Conservation (phyloP, 2,329 filamentous ascomycete species). For the Cladosporium cucumerinum region DNA sequence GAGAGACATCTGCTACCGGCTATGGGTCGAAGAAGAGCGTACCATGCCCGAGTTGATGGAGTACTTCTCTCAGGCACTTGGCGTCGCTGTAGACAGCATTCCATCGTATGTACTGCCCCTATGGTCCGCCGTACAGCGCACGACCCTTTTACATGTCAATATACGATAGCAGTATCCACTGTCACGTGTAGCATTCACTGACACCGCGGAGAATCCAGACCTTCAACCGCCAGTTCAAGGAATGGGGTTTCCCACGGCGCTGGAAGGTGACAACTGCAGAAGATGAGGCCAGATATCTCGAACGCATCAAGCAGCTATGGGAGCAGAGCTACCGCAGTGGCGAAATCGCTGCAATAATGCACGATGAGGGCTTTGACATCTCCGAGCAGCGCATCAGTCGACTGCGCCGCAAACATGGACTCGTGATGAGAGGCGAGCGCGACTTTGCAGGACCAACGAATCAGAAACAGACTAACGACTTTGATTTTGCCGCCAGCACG, state of each 20-base stretch:
- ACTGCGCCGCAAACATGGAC: constrained; percentile 14
- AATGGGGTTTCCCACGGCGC: constrained; percentile 67
- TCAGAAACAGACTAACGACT: neutral
- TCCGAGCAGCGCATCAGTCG: constrained; percentile 47
- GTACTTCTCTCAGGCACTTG: constrained; percentile 54
- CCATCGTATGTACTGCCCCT: constrained; percentile 57
- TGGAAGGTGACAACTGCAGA: constrained; percentile 69
- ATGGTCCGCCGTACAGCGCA: neutral
- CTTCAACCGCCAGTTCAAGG: constrained; percentile 36
- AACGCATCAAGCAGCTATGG: constrained; percentile 73
- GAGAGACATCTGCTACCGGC: constrained; percentile 61
- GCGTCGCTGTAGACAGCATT: constrained; percentile 50
- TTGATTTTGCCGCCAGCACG: neutral
- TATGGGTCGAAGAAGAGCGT: constrained; percentile 75
- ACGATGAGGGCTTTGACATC: constrained; percentile 69
- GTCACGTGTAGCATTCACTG: neutral
- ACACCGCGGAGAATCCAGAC: constrained; percentile 8
- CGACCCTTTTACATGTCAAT: constrained; percentile 7
- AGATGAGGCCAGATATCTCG: constrained; percentile 64
- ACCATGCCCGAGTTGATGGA: constrained; percentile 71
- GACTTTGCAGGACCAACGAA: constrained; percentile 20
- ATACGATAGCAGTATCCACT: neutral
- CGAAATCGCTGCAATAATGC: constrained; percentile 69
- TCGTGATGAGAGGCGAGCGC: constrained; percentile 9
- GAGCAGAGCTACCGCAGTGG: constrained; percentile 67